phyloP scores from a whole-genome alignment of 352 stramenopile species.

The Pythium graminicola region DNA sequence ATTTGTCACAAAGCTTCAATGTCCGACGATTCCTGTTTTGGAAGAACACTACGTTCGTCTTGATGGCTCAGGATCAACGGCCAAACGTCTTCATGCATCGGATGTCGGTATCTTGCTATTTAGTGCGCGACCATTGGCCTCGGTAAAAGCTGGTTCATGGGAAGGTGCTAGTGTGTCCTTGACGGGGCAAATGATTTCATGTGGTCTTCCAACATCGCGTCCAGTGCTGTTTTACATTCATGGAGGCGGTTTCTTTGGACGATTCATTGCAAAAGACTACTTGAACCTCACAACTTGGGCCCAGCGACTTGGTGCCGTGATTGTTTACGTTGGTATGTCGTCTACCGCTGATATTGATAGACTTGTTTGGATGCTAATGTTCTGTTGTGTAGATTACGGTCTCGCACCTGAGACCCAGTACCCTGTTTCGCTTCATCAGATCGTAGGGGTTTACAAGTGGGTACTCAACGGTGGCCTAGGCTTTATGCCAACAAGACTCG shows the following conservation, averaged over 20 bases:
- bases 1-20: conserved; percentile 55
- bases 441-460: conserved; percentile 82
- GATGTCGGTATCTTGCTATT: conserved; percentile 73
- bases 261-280: conserved; percentile 84
- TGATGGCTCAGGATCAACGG: conserved; percentile 32
- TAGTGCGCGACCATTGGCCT: conserved; percentile 56
- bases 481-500: conserved; percentile 60
- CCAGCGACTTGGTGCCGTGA: conserved; percentile 56
- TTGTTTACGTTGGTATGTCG: conserved; percentile 79
- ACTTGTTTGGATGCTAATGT: conserved; percentile 1
- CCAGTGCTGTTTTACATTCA: conserved; percentile 85
- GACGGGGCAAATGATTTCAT: conserved; percentile 59
- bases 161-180: conserved; percentile 40
- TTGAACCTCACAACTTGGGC: conserved; percentile 74
- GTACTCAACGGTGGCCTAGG: conserved; percentile 62
- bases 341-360: neutral
- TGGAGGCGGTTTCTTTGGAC: conserved; percentile 79
- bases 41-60: conserved; percentile 55
- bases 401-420: conserved; percentile 80
- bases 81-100: conserved; percentile 29
- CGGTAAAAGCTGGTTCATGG: conserved; percentile 67
- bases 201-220: conserved; percentile 53
- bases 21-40: conserved; percentile 55
- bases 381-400: conserved; percentile 55
- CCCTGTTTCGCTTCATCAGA: conserved; percentile 70